Evolutionary conservation across 2,329 filamentous ascomycete genomes (phyloP).

Genomic region (Fusarium zealandicum): DNA sequence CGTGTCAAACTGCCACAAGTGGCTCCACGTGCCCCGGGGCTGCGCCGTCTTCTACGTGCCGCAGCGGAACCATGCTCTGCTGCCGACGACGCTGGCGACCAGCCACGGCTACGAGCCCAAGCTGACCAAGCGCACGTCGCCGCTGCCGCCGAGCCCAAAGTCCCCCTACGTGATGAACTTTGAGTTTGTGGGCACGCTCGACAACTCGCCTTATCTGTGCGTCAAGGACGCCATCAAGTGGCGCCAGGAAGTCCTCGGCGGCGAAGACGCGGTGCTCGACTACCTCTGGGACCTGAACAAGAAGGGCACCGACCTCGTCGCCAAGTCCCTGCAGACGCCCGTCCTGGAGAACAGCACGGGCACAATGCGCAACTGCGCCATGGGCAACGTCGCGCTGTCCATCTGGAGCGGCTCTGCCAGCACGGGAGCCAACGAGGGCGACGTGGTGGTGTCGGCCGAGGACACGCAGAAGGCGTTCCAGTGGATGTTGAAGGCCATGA

Average conservation of each 20-base stretch:
- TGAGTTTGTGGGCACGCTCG: slow-evolving; percentile 78
- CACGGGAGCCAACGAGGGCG: slow-evolving; percentile 38
- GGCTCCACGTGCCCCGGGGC: slow-evolving; percentile 82
- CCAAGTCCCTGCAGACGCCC: slow-evolving; percentile 70
- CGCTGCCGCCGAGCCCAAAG: slow-evolving; percentile 57
- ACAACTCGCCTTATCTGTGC: slow-evolving; percentile 75
- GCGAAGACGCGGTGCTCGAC: slow-evolving; percentile 71
- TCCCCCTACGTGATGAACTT: slow-evolving; percentile 73
- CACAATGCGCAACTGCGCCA: slow-evolving; percentile 70
- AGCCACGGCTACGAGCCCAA: slow-evolving; percentile 76
- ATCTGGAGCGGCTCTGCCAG: slow-evolving; percentile 51
- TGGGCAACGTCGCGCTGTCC: slow-evolving; percentile 79
- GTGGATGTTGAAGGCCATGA: slow-evolving; percentile 65
- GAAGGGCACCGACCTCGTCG: slow-evolving; percentile 67
- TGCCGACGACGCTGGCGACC: slow-evolving; percentile 79
- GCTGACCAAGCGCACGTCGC: slow-evolving; percentile 43
- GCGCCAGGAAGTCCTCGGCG: slow-evolving; percentile 72
- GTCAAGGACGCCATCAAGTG: slow-evolving; percentile 76
- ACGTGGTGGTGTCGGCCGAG: slow-evolving; percentile 42
- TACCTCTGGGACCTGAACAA: slow-evolving; percentile 71
- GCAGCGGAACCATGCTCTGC: slow-evolving; percentile 74
- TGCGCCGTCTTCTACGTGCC: slow-evolving; percentile 86
- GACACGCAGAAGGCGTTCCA: slow-evolving; percentile 52
- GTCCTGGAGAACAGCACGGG: slow-evolving; percentile 71
- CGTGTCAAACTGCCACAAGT: slow-evolving; percentile 88